Evolutionary conservation across 768 basidiomycete species (phyloP), one percentile per base, ranked within the genome.

Genomic region (Wakefieldia striispora): DNA sequence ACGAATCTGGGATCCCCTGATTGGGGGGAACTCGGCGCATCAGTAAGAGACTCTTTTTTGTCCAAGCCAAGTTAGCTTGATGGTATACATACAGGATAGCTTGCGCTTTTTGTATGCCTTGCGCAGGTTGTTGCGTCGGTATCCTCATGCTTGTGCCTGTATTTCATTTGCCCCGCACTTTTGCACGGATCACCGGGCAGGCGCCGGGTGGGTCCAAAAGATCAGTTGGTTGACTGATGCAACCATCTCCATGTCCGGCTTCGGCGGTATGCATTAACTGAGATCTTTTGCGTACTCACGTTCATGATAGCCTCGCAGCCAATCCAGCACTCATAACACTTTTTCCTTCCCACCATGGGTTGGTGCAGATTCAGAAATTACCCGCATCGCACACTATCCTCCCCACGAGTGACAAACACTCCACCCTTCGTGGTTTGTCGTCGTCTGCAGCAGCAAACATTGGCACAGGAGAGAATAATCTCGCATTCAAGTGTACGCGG

Each of bases 391-490:
- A 84, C 47, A 82, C 84, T 21, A 76, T 94, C 35, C 71, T 87
- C 23, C 75, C 95, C 0, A 81, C 90, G 0, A 91, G 91, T 50
- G 86, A 93, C 58, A 86, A 81, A 57, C 83, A 83, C 53, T 98
- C 95, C 6, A 76, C 80, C 6, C 75, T 99, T 39, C 85, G 95
- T 11, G 94, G 92, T 12, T 72, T 95, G 41, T 80, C 79, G 38
- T 77, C 80, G 2, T 76, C 81, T 20, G 71, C 75, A 16, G 70
- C 65, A 31, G 71, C 72, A 3, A 72, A 70, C 12, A 77, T 78
- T 7, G 86, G 84, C 0, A 82, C 83, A n/a, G 89, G 94, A 8
- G 95, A 97, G 66, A 98, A 98, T 70, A 97, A 98, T 60, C 77
- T 99, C 8, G 93, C 88, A 12, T 99, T 98, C 78, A 89, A 86